Conservation (phyloP, 768 basidiomycete genomes). For the Trametes sanguinea region DNA sequence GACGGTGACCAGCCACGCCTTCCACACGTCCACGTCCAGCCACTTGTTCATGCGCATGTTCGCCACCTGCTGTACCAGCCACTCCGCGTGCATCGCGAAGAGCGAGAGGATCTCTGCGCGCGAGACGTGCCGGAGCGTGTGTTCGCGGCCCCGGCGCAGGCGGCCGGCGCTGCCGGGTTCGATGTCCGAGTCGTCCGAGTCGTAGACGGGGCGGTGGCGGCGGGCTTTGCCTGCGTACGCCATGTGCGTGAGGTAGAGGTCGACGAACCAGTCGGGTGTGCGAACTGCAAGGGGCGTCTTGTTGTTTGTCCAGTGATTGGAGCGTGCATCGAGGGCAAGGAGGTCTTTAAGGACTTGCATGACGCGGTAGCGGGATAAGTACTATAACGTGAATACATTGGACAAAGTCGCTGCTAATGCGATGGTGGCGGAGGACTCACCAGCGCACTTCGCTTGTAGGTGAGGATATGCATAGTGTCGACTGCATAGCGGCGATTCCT, state of each 20-base stretch:
- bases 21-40: conserved; percentile 51
- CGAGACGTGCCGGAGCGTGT: conserved; percentile 50
- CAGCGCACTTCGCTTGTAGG: conserved; percentile 44
- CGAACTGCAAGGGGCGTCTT: conserved; percentile 38
- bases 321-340: conserved; percentile 34
- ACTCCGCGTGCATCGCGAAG: conserved; percentile 58
- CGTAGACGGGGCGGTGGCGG: conserved; percentile 41
- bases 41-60: conserved; percentile 29
- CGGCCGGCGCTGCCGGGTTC: conserved; percentile 34
- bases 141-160: conserved; percentile 33
- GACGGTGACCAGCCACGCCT: conserved; percentile 36
- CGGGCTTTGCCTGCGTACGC: conserved; percentile 29
- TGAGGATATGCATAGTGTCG: conserved; percentile 46
- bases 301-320: conserved; percentile 6
- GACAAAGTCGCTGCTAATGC: neutral
- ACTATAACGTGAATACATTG: conserved; percentile 26
- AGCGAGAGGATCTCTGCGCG: conserved; percentile 50
- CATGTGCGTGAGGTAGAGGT: conserved; percentile 40
- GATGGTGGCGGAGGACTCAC: neutral
- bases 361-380: conserved; percentile 53
- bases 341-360: conserved; percentile 50
- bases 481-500: conserved; percentile 50
- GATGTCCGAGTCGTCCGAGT: conserved; percentile 27
- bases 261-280: conserved; percentile 53
- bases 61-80: conserved; percentile 55